Conservation (phyloP, 2,329 filamentous ascomycete genomes). For the Neonectria ditissima region DNA sequence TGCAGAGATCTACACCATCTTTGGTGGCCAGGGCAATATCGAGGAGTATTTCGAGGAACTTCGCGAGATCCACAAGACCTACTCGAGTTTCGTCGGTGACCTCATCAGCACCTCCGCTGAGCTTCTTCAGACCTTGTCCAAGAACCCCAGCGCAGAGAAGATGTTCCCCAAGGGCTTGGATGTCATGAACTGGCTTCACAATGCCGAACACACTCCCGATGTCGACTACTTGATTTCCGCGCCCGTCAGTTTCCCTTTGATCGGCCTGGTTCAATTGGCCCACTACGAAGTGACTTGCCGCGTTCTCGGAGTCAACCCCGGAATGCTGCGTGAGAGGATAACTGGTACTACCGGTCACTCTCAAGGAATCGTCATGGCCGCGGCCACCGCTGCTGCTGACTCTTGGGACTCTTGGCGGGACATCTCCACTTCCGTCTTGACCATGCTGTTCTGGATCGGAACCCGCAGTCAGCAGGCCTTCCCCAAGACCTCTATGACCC, state of each 20-base stretch:
- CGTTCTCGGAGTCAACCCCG: slow-evolving; percentile 88
- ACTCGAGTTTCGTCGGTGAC: slow-evolving; percentile 89
- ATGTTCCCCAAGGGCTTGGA: slow-evolving; percentile 98
- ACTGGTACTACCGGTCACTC: slow-evolving; percentile 95
- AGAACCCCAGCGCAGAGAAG: slow-evolving; percentile 89
- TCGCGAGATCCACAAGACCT: slow-evolving; percentile 89
- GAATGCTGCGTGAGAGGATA: slow-evolving; percentile 85
- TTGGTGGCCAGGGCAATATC: slow-evolving; percentile 98
- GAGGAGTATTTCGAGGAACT: slow-evolving; percentile 99
- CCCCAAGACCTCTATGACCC: slow-evolving; percentile 92
- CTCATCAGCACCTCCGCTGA: slow-evolving; percentile 85
- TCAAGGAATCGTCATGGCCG: slow-evolving; percentile 93
- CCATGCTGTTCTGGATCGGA: slow-evolving; percentile 98
- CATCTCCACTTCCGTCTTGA: slow-evolving; percentile 82
- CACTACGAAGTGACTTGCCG: slow-evolving; percentile 97
- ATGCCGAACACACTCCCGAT: slow-evolving; percentile 90
- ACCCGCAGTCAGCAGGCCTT: slow-evolving; percentile 97
- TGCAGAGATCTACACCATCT: slow-evolving; percentile 91
- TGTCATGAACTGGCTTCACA: slow-evolving; percentile 91
- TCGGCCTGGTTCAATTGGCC: slow-evolving; percentile 93
- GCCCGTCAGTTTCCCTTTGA: slow-evolving; percentile 94
- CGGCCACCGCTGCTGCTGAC: slow-evolving; percentile 88
- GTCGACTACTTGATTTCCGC: slow-evolving; percentile 94
- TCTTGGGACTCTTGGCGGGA: slow-evolving; percentile 94
- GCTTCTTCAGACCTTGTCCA: slow-evolving; percentile 85